These are phyloP conservation scores for Coemansia sp. DNA, from an alignment of 192 early-diverging fungal genomes.

Conservation along the genomic window DNA sequence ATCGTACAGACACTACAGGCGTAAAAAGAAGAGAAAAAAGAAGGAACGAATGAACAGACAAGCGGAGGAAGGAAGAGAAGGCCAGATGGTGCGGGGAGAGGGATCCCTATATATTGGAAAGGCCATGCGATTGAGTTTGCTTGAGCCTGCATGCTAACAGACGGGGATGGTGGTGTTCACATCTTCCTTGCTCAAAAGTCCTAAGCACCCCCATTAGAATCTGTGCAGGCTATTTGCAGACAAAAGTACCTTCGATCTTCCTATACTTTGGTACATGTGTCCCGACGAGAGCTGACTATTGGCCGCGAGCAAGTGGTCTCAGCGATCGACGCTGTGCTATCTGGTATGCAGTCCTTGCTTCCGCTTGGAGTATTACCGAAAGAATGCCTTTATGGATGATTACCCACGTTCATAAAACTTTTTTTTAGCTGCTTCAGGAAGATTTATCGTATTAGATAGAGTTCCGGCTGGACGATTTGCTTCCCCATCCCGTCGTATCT, in stretches of 20 bases:
- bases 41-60: not conserved
- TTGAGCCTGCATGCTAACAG: not conserved
- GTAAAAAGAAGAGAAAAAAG: not conserved
- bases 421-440: not conserved
- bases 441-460: not conserved
- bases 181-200: slow-evolving; percentile 2
- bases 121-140: not conserved
- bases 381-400: not conserved
- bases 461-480: not conserved
- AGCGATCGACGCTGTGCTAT: not conserved
- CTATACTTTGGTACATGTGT: not conserved
- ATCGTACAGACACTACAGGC: not conserved
- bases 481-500: not conserved
- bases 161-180: not conserved
- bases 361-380: not conserved
- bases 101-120: slow-evolving; percentile 1
- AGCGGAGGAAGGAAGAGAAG: not conserved
- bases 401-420: slow-evolving; percentile 4
- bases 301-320: not conserved
- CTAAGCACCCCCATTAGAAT: not conserved
- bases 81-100: not conserved
- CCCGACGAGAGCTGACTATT: not conserved
- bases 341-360: not conserved
- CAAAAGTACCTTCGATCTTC: not conserved
- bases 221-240: not conserved